phyloP scores from a whole-genome alignment of 495 filamentous ascomycete genomes.

The Neurospora sublineolata region DNA sequence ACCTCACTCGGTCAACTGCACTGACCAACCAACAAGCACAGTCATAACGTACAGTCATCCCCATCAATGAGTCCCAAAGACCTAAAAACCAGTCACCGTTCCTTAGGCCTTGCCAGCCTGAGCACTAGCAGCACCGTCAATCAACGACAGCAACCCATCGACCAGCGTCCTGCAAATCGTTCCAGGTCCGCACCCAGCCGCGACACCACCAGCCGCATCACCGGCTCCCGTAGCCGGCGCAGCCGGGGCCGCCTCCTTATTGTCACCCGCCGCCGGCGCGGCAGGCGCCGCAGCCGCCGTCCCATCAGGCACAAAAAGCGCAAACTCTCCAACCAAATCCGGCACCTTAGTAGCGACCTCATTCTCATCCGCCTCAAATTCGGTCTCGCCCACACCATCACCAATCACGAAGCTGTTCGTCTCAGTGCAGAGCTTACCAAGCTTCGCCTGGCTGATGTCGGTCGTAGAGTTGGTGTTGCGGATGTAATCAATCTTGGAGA shows the following conservation, averaged over 20 bases:
- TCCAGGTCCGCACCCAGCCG: background rate
- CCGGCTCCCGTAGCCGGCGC: constrained; percentile 3
- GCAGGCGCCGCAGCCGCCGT: constrained; percentile 1
- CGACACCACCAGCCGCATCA: constrained; percentile 2
- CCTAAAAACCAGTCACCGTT: background rate
- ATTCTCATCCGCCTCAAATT: constrained; percentile 36
- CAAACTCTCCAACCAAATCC: constrained; percentile 27
- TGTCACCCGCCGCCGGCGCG: background rate
- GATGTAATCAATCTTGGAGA: constrained; percentile 32
- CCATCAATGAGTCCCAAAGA: background rate
- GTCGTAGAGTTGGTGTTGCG: constrained; percentile 16
- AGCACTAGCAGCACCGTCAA: background rate
- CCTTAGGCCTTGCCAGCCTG: background rate
- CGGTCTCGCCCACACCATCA: constrained; percentile 24
- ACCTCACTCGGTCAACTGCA: background rate
- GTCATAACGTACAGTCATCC: background rate
- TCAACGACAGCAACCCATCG: constrained; percentile 1
- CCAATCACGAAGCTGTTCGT: constrained; percentile 25
- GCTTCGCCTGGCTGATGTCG: constrained; percentile 22
- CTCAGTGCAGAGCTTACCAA: constrained; percentile 24
- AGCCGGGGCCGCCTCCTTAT: background rate
- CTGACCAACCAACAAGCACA: background rate
- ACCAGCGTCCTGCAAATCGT: constrained; percentile 5
- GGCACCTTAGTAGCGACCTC: constrained; percentile 24
- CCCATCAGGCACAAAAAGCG: constrained; percentile 21